Conservation (phyloP, 805 yeast species). For the Schwanniomyces pseudopolymorphus region DNA sequence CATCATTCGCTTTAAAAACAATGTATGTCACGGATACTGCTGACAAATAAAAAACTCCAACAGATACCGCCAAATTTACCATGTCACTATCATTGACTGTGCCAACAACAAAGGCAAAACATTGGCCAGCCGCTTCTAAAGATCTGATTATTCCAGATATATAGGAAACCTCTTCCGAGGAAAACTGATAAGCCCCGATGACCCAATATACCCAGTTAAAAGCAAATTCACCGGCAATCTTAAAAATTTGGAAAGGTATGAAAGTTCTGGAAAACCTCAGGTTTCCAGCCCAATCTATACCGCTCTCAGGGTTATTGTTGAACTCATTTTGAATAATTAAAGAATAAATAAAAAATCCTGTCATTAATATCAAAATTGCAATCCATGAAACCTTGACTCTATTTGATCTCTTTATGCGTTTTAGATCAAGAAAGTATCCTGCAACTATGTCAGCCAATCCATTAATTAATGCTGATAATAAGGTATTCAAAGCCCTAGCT, state of each 20-base stretch:
- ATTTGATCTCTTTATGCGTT: constrained; percentile 8
- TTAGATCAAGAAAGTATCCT: constrained; percentile 15
- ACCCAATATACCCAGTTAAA: constrained; percentile 25
- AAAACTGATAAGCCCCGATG: constrained; percentile 16
- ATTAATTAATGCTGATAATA: constrained; percentile 17
- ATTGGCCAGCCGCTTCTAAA: constrained; percentile 17
- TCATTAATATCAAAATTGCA: constrained; percentile 4
- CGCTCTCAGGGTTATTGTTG: neutral
- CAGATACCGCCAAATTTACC: constrained; percentile 15
- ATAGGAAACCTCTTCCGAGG: constrained; percentile 15
- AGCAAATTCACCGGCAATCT: constrained; percentile 15
- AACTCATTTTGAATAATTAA: constrained; percentile 10
- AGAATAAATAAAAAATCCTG: constrained; percentile 17
- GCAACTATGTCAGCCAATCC: constrained; percentile 14
- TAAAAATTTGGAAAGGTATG: constrained; percentile 20
- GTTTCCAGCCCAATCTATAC: constrained; percentile 18
- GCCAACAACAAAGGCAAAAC: constrained; percentile 17
- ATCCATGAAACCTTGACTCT: constrained; percentile 15
- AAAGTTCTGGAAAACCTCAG: constrained; percentile 12
- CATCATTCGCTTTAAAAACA: neutral
- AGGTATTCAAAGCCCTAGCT: constrained; percentile 20
- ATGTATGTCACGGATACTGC: neutral
- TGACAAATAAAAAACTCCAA: constrained; percentile 14
- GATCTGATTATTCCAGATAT: constrained; percentile 19
- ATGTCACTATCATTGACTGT: too few relatives aligned